Evolutionary conservation across 2,329 filamentous ascomycete genomes (phyloP).

Genomic region (Boeremia exigua): DNA sequence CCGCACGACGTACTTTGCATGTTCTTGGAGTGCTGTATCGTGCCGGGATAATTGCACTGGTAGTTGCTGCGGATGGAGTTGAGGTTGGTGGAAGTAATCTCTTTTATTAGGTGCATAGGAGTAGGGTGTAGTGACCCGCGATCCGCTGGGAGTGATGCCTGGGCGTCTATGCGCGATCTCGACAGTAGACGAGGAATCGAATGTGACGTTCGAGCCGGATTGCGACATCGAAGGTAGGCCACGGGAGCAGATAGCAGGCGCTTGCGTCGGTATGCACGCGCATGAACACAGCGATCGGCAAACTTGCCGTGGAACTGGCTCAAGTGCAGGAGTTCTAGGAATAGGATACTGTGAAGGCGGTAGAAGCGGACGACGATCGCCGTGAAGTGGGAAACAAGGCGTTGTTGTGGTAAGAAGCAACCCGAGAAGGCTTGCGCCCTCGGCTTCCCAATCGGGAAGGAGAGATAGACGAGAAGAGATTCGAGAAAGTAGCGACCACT

Average conservation of each 20-base stretch:
- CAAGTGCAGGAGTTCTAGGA: conserved; percentile 3
- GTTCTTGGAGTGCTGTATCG: conserved; percentile 35
- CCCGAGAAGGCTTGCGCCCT: conserved; percentile 21
- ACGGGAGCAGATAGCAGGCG: conserved; percentile 13
- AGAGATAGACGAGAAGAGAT: conserved; percentile 31
- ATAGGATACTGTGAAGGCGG: conserved; percentile 2
- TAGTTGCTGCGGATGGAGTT: conserved; percentile 11
- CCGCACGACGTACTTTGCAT: conserved; percentile 25
- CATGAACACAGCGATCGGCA: conserved; percentile 21
- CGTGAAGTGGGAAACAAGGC: conserved; percentile 4
- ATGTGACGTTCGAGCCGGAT: conserved; percentile 12
- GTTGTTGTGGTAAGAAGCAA: conserved; percentile 21
- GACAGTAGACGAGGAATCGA: conserved; percentile 7
- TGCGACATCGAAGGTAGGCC: conserved; percentile 24
- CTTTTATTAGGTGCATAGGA: conserved; percentile 1
- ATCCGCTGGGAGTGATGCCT: conserved; percentile 1
- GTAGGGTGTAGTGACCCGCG: conserved; percentile 8
- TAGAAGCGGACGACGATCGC: conserved; percentile 6
- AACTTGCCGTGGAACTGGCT: neutral
- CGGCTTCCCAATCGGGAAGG: conserved; percentile 33
- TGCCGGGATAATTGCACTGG: conserved; percentile 18
- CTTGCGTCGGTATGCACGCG: conserved; percentile 16
- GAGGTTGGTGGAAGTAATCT: conserved; percentile 5
- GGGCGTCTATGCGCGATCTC: conserved; percentile 8
- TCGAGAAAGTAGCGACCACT: conserved; percentile 28